phyloP scores from a whole-genome alignment of 495 filamentous ascomycete genomes.

The Talaromyces nanjingensis region DNA sequence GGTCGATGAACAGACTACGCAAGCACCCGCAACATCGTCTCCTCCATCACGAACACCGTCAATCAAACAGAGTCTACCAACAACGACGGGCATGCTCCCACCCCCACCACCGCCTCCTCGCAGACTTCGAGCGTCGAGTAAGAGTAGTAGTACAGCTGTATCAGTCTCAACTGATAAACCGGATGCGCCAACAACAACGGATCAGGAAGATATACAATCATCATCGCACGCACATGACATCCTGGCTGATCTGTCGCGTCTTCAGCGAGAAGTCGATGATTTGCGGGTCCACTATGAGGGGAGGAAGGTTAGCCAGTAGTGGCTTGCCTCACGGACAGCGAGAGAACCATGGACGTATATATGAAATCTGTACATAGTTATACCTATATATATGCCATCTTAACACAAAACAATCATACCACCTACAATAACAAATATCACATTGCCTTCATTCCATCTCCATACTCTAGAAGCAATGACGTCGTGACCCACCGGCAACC shows the following conservation, averaged over 20 bases:
- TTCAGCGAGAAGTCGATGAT: conserved; percentile 69
- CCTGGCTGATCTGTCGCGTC: conserved; percentile 56
- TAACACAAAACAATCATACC: too few relatives aligned
- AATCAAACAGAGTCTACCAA: conserved; percentile 13
- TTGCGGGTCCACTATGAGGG: conserved; percentile 50
- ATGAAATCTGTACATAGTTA: not conserved
- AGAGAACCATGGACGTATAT: not conserved
- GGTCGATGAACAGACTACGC: conserved; percentile 7
- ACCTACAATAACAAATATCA: too few relatives aligned
- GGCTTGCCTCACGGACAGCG: not conserved
- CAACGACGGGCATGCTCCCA: conserved; percentile 20
- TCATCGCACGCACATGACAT: conserved; percentile 46
- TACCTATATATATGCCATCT: not conserved
- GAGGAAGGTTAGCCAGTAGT: conserved; percentile 18
- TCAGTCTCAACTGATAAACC: not conserved
- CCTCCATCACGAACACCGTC: conserved; percentile 25
- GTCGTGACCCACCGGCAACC: not conserved
- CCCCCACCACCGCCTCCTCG: conserved; percentile 59
- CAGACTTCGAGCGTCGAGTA: conserved; percentile 47
- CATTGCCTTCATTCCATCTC: too few relatives aligned
- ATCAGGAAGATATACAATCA: conserved; percentile 4
- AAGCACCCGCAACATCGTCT: not conserved
- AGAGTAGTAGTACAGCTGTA: conserved; percentile 27
- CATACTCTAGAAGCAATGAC: not conserved
- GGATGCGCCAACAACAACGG: not conserved